phyloP scores from a whole-genome alignment of 139 green algal genomes.

The Closterium sp. region DNA sequence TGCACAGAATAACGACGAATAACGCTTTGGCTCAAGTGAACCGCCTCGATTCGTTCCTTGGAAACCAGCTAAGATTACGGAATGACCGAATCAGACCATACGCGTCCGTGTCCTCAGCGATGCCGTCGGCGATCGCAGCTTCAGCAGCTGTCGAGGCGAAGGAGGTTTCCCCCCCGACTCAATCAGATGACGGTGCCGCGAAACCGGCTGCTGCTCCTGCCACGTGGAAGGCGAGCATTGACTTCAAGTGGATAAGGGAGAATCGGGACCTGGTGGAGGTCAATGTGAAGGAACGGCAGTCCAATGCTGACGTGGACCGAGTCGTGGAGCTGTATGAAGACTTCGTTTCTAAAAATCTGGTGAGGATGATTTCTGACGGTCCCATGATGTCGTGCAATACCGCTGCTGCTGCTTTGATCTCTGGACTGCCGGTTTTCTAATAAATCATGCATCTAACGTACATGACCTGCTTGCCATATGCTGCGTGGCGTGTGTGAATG shows the following conservation, averaged over 20 bases:
- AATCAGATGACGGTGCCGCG: background rate
- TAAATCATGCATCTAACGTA: background rate
- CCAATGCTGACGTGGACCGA: slow-evolving; percentile 64
- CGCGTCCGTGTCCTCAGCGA: background rate
- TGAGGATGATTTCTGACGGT: background rate
- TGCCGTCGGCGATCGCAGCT: background rate
- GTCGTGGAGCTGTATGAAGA: slow-evolving; percentile 86
- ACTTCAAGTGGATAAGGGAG: slow-evolving; percentile 80
- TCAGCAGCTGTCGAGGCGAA: background rate
- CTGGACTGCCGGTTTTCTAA: background rate
- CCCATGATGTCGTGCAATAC: background rate
- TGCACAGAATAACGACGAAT: background rate
- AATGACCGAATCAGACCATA: background rate
- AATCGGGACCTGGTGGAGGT: slow-evolving; percentile 68
- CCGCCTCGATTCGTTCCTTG: background rate
- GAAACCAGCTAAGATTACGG: background rate
- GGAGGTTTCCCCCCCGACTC: background rate
- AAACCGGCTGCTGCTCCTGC: background rate
- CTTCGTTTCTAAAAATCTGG: slow-evolving; percentile 56
- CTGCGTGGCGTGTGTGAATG: background rate
- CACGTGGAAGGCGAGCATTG: slow-evolving; percentile 70
- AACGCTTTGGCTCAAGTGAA: background rate
- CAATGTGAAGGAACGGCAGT: slow-evolving; percentile 73
- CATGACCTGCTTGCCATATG: slow-evolving; percentile 51
- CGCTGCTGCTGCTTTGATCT: background rate